Base-by-base conservation (phyloP, 1,284 basidiomycete genomes). In the Sanghuangporus weigelae region DNA sequence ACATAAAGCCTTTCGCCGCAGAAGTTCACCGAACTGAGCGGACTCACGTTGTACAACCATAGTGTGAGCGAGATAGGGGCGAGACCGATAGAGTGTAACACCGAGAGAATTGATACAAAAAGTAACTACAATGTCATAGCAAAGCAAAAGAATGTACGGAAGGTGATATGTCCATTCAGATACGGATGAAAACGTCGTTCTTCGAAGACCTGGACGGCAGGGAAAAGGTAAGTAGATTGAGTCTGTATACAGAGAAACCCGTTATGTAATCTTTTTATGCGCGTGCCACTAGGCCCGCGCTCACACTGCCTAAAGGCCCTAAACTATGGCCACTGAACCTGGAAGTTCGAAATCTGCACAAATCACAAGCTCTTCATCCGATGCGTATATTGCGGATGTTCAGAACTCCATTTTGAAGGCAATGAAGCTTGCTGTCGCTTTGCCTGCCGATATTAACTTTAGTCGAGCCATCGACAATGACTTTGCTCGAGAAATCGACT, bases 381-480 rank as follows among this genome's bases (percentile, higher is more conserved):
- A 76, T 63, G 68, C 70, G 14, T 81, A 77, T 67, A 82, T 87
- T 66, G 71, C 77, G 7, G 70, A 78, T 40, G 71, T 90, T 2
- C 90, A 90, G 70, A 73, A 74, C 0, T 73, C 79, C 16, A 86
- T 85, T 0, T 79, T 91, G 16, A 80, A 81, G 57, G 79, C 86
- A 4, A 89, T 87, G 2, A 81, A 84, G 64, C 76, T 80, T 59
- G 81, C 88, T 0, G 82, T 81, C 4, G 76, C 76, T 0, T 75
- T 91, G 6, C 89, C 89, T 12, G 61, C 75, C 10, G 94, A 96
- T 75, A 77, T 96, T 64, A 76, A 81, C 51, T 96, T 96, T 73
- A 90, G 96, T 75, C 86, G 91, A 46, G 92, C 94, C 2, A 83
- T 97, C 67, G 90, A 96, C 73, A 76, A 82, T 14, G 79, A 77